Base-by-base conservation (phyloP, 257 asterid species). In the Solanum bulbocastanum region DNA sequence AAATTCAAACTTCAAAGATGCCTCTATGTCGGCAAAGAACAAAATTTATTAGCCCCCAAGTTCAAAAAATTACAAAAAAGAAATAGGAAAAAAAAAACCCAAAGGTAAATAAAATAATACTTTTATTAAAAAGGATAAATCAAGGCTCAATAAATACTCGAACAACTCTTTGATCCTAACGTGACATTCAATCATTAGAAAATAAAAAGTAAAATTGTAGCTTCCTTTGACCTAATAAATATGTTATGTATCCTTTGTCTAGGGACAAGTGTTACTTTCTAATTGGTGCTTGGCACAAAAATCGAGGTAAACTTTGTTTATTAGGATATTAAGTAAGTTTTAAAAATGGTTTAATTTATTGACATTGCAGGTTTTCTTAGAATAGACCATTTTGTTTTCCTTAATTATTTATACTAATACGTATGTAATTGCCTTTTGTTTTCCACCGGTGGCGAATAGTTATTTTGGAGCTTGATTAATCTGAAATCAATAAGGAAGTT, bases 111-210 rank as follows among this genome's bases (percentile, higher is more conserved):
- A n/a, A 76, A 75, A 39, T 78, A 39, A 23, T 76, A 76, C 0
- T 39, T 11, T 40, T 76, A 40, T 44, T n/a, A 40, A 5, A 78
- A 73, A 27, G 14, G 8, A 58, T 79, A 58, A 32, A 46, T 44
- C 42, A 62, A 44, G 86, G 82, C 44, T n/a, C 78, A 88, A 85
- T 81, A 56, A 78, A 83, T 86, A 85, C 86, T 36, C 2, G 25
- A 40, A 83, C 83, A 84, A 74, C 73, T 35, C 82, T 14, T 71
- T 81, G 15, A 83, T 81, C 87, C 87, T 90, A 92, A 93, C 94
- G 93, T 92, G 95, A 91, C 90, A 30, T 58, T 92, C 93, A 92
- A 93, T 93, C 96, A 93, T 93, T 93, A 93, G 86, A 52, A 62
- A 62, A 62, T 10, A 23, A 60, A 60, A 60, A 60, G 8, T 7